These are phyloP conservation scores for Trichoderma gamsii DNA, from an alignment of 495 filamentous ascomycete genomes.

Conservation along the genomic window DNA sequence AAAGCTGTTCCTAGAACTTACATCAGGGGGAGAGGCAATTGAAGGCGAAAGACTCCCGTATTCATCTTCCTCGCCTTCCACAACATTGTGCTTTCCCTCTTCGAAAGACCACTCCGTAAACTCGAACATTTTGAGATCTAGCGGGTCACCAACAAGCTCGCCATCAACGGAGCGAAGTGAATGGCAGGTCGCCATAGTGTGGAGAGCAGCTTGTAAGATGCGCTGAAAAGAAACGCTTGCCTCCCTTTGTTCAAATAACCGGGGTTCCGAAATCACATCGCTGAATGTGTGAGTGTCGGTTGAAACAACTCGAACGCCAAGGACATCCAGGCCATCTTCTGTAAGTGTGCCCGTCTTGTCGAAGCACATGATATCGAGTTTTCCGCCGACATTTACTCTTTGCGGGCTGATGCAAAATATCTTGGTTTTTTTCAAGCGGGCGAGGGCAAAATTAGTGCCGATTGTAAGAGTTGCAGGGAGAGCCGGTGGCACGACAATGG, in stretches of 20 bases:
- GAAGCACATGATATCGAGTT: constrained; percentile 93
- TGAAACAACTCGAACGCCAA: constrained; percentile 74
- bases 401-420: constrained; percentile 99
- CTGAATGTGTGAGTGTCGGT: constrained; percentile 49
- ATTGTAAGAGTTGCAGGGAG: constrained; percentile 96
- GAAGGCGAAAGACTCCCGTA: constrained; percentile 67
- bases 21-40: constrained; percentile 71
- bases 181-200: constrained; percentile 97
- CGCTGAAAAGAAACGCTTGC: constrained; percentile 24
- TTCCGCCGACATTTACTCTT: constrained; percentile 90
- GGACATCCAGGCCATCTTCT: constrained; percentile 92
- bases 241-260: not conserved
- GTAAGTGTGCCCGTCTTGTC: constrained; percentile 98
- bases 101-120: constrained; percentile 92
- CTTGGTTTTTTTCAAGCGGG: constrained; percentile 72
- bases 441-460: constrained; percentile 90
- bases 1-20: constrained; percentile 24
- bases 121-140: constrained; percentile 98
- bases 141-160: constrained; percentile 85
- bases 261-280: constrained; percentile 39
- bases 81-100: constrained; percentile 63
- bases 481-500: constrained; percentile 95
- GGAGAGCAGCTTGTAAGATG: constrained; percentile 65
- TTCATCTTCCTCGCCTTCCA: constrained; percentile 55
- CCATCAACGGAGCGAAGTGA: constrained; percentile 80